Percentiles rank a stretch among this genome's conserved stretches.
Evolutionary conservation across 2,329 filamentous ascomycete species (phyloP).

Genomic region (Periconia sp.): DNA sequence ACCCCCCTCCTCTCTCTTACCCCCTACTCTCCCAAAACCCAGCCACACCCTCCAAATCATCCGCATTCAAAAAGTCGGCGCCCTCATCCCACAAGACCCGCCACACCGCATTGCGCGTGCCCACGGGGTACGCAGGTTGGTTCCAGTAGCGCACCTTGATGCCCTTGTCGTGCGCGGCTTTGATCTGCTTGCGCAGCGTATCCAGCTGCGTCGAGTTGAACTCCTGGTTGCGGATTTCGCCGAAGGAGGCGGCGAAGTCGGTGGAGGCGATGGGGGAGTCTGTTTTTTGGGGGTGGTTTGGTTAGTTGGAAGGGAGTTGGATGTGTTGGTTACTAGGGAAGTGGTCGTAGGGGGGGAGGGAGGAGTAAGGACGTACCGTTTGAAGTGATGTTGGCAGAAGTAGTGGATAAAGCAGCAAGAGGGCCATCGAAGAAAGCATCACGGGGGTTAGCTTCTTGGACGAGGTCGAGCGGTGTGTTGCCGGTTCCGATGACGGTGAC

Average conservation of each 20-base stretch:
- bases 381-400: constrained; percentile 49
- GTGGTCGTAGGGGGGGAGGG: not conserved
- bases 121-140: constrained; percentile 58
- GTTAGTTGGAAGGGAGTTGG: not conserved
- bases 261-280: constrained; percentile 59
- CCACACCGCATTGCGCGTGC: constrained; percentile 56
- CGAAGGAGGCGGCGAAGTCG: constrained; percentile 49
- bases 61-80: constrained; percentile 64
- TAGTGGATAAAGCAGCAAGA: constrained; percentile 47
- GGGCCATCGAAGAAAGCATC: constrained; percentile 65
- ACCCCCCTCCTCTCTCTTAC: constrained; percentile 10
- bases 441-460: constrained; percentile 40
- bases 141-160: constrained; percentile 66
- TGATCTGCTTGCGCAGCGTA: constrained; percentile 56
- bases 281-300: not conserved
- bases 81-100: constrained; percentile 58
- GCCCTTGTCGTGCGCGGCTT: constrained; percentile 56
- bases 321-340: not conserved
- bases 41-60: constrained; percentile 58
- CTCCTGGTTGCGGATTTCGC: constrained; percentile 37
- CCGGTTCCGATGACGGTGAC: constrained; percentile 66
- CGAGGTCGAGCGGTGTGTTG: constrained; percentile 46
- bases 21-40: constrained; percentile 43
- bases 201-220: constrained; percentile 54
- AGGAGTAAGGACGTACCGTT: constrained; percentile 8